Base-by-base conservation (phyloP, 1,139 yeast species). In the Sugiyamaella paludigena region DNA sequence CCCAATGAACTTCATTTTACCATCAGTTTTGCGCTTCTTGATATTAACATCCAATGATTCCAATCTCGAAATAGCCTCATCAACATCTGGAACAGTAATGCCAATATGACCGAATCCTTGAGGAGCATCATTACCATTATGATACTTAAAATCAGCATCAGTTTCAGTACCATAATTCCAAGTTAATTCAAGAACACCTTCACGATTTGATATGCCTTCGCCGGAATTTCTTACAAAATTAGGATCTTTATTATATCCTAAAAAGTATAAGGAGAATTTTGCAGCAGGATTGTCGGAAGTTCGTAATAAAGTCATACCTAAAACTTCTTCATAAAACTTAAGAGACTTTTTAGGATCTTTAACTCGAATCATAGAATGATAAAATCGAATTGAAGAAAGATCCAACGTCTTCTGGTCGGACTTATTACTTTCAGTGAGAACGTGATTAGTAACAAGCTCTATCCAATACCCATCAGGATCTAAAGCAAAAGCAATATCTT, bases 401-500 rank as follows among this genome's bases (percentile, higher is more conserved):
- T 76, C 71, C 16, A 48, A 62, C 1, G 48, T 51, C 2, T 43
- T 37, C 10, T 37, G 44, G 5, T 19, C 5, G 24, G 5, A 4
- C 11, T 42, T 28, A 7, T 50, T 38, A 8, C 51, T 35, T 11
- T 48, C 33, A 28, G 61, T 72, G 27, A 70, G 77, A 27, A 59
- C 59, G 59, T 76, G 73, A 60, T 89, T 83, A 61, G 82, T 83
- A 58, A 91, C 79, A 62, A 92, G 73, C 73, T 92, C 98, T 61
- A 92, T 78, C 98, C 98, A 92, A 73, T 92, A 92, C 58, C 94
- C 94, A 69, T 92, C 92, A 4, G 98, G 97, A 64, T 92, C 98
- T 59, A 89, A 78, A 1, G 84, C 95, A 69, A 92, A 92, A 0
- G 98, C 98, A 71, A 92, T 89, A 66, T 88, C 77, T 68, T 83